These are phyloP conservation scores for Enteropsectra breve DNA, from an alignment of 371 early-diverging fungal species.

Conservation along the genomic window DNA sequence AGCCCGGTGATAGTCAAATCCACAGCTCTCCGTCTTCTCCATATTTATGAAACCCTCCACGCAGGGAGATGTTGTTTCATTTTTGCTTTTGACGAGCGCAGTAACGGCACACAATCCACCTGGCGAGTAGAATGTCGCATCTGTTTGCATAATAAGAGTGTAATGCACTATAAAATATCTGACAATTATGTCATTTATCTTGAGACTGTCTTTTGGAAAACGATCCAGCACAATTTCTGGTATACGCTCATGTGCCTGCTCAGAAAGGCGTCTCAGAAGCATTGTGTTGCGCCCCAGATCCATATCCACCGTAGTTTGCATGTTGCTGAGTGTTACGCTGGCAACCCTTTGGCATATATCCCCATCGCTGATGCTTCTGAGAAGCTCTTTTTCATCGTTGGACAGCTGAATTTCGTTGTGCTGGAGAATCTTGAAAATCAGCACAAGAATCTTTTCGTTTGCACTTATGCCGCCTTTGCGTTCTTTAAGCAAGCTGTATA, in stretches of 20 bases:
- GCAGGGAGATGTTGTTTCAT: not conserved
- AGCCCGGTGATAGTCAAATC: not conserved
- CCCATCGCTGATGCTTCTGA: not conserved
- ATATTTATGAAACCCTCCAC: not conserved
- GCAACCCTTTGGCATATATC: not conserved
- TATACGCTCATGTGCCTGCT: not conserved
- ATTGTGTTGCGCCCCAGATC: slow-evolving; percentile 7
- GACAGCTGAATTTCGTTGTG: not conserved
- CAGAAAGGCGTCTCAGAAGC: not conserved
- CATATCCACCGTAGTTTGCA: slow-evolving; percentile 5
- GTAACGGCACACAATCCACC: not conserved
- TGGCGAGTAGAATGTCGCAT: not conserved
- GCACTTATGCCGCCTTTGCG: not conserved
- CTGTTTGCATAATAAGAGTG: not conserved
- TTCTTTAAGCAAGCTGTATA: not conserved
- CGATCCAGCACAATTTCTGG: not conserved
- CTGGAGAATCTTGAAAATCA: not conserved
- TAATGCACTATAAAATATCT: not conserved
- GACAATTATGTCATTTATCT: not conserved
- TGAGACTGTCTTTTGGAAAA: not conserved
- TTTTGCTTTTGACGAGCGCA: not conserved
- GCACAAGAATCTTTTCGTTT: not conserved
- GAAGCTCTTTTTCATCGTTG: not conserved
- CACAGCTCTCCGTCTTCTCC: not conserved
- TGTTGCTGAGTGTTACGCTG: not conserved